A percentile compares a stretch with the other conserved stretches of the same genome.
Evolutionary conservation across 352 stramenopile species (phyloP).

Genomic region (Pythium sukuiense): DNA sequence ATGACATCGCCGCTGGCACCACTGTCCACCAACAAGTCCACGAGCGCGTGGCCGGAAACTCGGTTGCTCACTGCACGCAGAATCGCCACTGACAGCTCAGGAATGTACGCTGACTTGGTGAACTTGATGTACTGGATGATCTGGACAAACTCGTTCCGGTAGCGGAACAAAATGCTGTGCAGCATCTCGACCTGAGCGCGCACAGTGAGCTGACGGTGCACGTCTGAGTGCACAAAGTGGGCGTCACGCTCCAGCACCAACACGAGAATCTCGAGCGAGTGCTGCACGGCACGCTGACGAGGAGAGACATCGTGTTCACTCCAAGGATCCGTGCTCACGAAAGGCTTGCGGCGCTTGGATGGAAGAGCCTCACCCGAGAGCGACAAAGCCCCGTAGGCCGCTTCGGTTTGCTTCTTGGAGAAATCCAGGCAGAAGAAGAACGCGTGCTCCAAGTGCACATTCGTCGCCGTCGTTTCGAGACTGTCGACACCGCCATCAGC

Average conservation of each 20-base stretch:
- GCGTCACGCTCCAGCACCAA: slow-evolving; percentile 72
- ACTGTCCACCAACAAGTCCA: slow-evolving; percentile 72
- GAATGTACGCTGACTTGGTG: slow-evolving; percentile 70
- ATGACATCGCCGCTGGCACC: slow-evolving; percentile 65
- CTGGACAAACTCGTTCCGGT: slow-evolving; percentile 73
- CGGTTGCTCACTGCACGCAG: slow-evolving; percentile 67
- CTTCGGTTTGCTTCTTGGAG: slow-evolving; percentile 71
- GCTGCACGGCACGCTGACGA: slow-evolving; percentile 70
- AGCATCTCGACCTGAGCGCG: slow-evolving; percentile 76
- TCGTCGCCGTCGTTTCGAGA: slow-evolving; percentile 66
- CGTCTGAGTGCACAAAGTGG: slow-evolving; percentile 60
- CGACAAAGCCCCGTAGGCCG: slow-evolving; percentile 65
- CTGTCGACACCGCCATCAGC: slow-evolving; percentile 69
- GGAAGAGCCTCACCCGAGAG: slow-evolving; percentile 45
- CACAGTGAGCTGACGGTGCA: slow-evolving; percentile 56
- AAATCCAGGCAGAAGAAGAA: slow-evolving; percentile 86
- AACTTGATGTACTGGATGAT: slow-evolving; percentile 87
- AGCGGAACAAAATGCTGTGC: slow-evolving; percentile 70
- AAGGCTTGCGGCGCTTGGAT: slow-evolving; percentile 26
- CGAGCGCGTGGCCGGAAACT: slow-evolving; percentile 56
- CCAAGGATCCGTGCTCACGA: slow-evolving; percentile 21
- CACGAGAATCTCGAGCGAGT: slow-evolving; percentile 76
- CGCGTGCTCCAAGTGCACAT: slow-evolving; percentile 74
- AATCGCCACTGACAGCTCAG: slow-evolving; percentile 67
- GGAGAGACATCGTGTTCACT: slow-evolving; percentile 25